phyloP scores from a whole-genome alignment of 495 filamentous ascomycete genomes.

The Aspergillus steynii region DNA sequence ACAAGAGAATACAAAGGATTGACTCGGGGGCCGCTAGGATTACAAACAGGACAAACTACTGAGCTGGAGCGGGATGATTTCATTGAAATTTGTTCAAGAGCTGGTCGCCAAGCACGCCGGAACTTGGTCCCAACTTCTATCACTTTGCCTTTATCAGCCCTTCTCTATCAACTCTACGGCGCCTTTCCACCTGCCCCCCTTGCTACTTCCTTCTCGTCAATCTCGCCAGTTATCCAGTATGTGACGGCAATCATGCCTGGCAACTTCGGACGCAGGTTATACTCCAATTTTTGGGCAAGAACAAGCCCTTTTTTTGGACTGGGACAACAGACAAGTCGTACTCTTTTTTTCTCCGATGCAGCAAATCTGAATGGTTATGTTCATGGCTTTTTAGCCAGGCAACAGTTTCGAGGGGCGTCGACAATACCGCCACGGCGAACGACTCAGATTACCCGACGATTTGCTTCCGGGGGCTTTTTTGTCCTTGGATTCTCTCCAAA shows the following conservation, averaged over 20 bases:
- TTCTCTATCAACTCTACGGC: neutral
- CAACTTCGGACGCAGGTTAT: conserved; percentile 53
- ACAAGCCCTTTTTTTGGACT: conserved; percentile 47
- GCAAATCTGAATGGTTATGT: conserved; percentile 15
- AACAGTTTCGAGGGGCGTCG: conserved; percentile 22
- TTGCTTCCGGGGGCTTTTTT: conserved; percentile 43
- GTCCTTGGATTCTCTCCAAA: conserved; percentile 38
- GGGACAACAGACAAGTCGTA: conserved; percentile 30
- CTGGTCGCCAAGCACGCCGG: neutral
- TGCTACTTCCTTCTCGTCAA: neutral
- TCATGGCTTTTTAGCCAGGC: conserved; percentile 25
- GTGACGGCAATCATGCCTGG: conserved; percentile 54
- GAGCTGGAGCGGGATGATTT: conserved; percentile 38
- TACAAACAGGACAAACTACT: conserved; percentile 47
- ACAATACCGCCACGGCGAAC: conserved; percentile 19
- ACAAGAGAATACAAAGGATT: no score
- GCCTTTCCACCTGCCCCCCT: neutral
- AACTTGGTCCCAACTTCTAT: neutral
- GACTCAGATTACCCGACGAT: conserved; percentile 32
- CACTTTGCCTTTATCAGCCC: neutral
- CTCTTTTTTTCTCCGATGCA: conserved; percentile 19
- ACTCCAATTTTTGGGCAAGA: conserved; percentile 47
- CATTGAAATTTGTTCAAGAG: conserved; percentile 34
- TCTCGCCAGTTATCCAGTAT: conserved; percentile 31
- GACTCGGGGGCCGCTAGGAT: neutral